Percentiles rank a stretch among this genome's conserved stretches.
Evolutionary conservation across 2,329 filamentous ascomycete genomes (phyloP).

Genomic region (Fusarium kyushuense): DNA sequence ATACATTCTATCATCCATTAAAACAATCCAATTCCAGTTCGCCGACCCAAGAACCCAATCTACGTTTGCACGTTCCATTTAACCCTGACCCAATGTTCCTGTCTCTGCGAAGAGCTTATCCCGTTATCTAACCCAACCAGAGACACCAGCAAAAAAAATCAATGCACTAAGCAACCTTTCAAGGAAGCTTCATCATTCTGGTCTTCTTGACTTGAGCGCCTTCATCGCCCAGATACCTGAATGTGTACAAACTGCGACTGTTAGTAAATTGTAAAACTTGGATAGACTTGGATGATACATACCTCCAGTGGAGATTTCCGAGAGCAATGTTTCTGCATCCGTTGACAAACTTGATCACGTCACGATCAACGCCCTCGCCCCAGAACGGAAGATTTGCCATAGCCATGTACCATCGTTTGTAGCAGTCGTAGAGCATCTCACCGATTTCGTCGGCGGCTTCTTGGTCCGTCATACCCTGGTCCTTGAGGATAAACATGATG

Average conservation of each 20-base stretch:
- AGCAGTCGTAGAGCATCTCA: conserved; percentile 28
- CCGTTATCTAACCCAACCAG: background rate
- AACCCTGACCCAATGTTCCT: too few relatives aligned
- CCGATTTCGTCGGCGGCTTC: conserved; percentile 27
- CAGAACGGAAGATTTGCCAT: conserved; percentile 24
- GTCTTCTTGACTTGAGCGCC: conserved; percentile 24
- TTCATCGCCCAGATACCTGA: conserved; percentile 15
- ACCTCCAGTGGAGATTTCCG: conserved; percentile 26
- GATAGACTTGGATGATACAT: background rate
- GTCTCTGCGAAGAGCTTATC: background rate
- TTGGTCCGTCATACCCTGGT: conserved; percentile 29
- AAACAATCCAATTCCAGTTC: background rate
- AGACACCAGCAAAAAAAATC: background rate
- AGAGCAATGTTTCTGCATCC: conserved; percentile 30
- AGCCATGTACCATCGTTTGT: conserved; percentile 22
- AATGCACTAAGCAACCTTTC: background rate
- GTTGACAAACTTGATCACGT: conserved; percentile 29
- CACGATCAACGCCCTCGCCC: conserved; percentile 24
- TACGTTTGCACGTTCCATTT: conserved; percentile 4
- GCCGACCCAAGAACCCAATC: background rate
- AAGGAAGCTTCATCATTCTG: conserved; percentile 27
- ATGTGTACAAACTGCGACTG: conserved; percentile 11
- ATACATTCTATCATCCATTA: background rate
- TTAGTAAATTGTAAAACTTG: background rate
- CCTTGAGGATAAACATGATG: conserved; percentile 27